A percentile compares a stretch with the other conserved stretches of the same genome.
Conservation (phyloP, 768 basidiomycete species). For the Leccinum rimulosum region DNA sequence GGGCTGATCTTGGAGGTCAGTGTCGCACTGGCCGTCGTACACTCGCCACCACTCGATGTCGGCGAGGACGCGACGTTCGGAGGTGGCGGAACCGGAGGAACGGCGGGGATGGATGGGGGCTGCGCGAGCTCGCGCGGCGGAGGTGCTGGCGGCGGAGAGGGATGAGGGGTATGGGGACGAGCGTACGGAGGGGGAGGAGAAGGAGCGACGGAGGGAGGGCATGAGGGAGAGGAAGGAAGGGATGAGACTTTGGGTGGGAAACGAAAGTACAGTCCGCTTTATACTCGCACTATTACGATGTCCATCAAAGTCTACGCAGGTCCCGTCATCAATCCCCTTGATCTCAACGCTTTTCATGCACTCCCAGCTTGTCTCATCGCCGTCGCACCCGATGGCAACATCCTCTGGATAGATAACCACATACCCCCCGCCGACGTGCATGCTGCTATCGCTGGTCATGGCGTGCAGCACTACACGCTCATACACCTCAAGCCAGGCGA, state of each 20-base stretch:
- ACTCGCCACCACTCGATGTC: conserved; percentile 91
- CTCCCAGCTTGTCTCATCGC: conserved; percentile 54
- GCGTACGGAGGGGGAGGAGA: conserved; percentile 68
- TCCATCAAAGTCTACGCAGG: conserved; percentile 49
- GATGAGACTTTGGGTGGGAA: conserved; percentile 30
- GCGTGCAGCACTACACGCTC: conserved; percentile 34
- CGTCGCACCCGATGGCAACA: conserved; percentile 50
- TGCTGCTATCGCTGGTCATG: conserved; percentile 51
- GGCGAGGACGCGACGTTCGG: conserved; percentile 67
- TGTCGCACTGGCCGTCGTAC: conserved; percentile 60
- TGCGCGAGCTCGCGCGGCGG: conserved; percentile 41
- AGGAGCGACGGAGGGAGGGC: conserved; percentile 81
- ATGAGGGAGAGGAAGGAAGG: conserved; percentile 24
- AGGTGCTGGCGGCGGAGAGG: conserved; percentile 33
- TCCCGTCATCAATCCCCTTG: conserved; percentile 53
- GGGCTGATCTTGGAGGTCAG: conserved; percentile 29
- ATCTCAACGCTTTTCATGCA: conserved; percentile 41
- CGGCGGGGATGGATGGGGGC: conserved; percentile 44
- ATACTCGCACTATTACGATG: conserved; percentile 36
- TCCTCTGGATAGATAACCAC: conserved; percentile 70
- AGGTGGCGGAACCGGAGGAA: conserved; percentile 65
- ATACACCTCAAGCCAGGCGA: conserved; percentile 47
- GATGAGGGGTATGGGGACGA: conserved; percentile 61
- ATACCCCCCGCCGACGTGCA: conserved; percentile 47
- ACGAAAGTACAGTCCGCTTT: conserved; percentile 35